phyloP scores from a whole-genome alignment of 257 asterid species.

The Solanum dulcamara region DNA sequence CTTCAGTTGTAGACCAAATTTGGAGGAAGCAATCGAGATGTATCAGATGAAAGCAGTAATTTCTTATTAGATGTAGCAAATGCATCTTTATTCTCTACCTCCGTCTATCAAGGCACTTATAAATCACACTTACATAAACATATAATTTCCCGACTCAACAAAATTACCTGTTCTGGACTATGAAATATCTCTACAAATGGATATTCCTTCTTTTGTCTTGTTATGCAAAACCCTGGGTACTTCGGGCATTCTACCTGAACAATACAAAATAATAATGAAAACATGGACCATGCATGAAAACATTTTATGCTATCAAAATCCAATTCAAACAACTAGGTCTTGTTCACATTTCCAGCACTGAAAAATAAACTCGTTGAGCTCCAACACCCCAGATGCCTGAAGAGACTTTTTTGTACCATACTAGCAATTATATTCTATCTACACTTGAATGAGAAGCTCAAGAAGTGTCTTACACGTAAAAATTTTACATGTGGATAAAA shows the following conservation, averaged over 20 bases:
- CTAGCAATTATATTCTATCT: not conserved
- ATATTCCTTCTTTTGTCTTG: constrained; percentile 81
- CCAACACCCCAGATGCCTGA: not conserved
- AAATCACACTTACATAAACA: not conserved
- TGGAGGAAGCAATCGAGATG: not conserved
- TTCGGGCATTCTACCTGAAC: constrained; percentile 88
- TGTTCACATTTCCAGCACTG: not conserved
- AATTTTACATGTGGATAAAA: constrained; percentile 80
- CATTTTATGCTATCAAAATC: not conserved
- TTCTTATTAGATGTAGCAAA: not conserved
- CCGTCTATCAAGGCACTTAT: not conserved
- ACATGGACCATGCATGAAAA: not conserved
- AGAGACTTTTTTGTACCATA: not conserved
- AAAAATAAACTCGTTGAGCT: not conserved
- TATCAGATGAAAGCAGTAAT: not conserved
- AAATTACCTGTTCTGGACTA: constrained; percentile 73
- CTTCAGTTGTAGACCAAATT: not conserved
- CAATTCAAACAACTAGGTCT: not conserved
- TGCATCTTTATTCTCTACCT: not conserved
- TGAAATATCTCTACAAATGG: constrained; percentile 85
- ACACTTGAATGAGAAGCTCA: not conserved
- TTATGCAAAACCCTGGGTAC: constrained; percentile 92
- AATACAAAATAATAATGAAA: not conserved
- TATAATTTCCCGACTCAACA: not conserved
- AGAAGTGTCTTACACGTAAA: constrained; percentile 61